Percentiles rank a stretch among this genome's conserved stretches.
Evolutionary conservation across 1,284 basidiomycete genomes (phyloP).

Genomic region (Rhodotorula glutinis): DNA sequence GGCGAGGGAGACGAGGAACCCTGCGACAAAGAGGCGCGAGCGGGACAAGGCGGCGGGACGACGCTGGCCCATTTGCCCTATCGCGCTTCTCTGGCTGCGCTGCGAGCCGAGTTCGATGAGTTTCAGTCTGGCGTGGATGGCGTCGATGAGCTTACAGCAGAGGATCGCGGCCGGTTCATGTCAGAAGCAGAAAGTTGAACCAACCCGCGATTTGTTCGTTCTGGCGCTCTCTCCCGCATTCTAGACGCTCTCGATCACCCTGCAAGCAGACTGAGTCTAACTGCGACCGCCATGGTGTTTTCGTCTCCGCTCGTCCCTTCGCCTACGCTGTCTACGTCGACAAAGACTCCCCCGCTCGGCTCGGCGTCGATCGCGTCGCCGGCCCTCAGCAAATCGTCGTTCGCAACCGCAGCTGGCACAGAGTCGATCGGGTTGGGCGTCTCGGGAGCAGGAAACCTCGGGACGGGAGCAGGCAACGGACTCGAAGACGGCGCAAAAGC

Average conservation of each 20-base stretch:
- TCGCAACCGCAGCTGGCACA: background rate
- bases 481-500: background rate
- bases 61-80: background rate
- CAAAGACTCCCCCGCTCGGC: background rate
- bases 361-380: background rate
- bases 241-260: no score
- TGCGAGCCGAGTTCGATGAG: no score
- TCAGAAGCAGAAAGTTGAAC: no score
- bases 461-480: background rate
- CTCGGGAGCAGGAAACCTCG: constrained; percentile 3
- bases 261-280: no score
- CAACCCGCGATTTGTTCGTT: no score
- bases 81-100: background rate
- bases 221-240: no score
- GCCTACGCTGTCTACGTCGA: constrained; percentile 6
- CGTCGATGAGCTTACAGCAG: no score
- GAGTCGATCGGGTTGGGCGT: constrained; percentile 17
- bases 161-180: no score
- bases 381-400: background rate
- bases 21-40: background rate
- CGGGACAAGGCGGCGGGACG: background rate
- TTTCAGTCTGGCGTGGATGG: no score
- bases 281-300: constrained; percentile 4
- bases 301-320: constrained; percentile 15
- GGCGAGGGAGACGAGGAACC: background rate